Evolutionary conservation across 2,329 filamentous ascomycete species (phyloP), one percentile per base, ranked within the genome.

Genomic region (Shiraia bambusicola): DNA sequence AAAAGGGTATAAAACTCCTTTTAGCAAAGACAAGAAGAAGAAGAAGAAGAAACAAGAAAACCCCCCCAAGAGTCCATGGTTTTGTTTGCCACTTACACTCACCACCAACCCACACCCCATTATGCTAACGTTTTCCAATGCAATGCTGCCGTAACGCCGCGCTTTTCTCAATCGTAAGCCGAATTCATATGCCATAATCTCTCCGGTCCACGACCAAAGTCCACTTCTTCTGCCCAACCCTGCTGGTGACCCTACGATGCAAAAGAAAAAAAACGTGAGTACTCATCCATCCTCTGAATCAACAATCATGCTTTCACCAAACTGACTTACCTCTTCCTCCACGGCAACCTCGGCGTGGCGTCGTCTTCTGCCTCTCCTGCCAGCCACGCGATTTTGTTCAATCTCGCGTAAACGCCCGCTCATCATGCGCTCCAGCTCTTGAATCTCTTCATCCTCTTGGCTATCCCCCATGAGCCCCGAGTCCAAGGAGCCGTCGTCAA

Each of bases 341-440:
- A 71, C 58, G 67, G 75, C 19, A 67, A 75, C 63, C 72, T 65
- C 80, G 2, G 54, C 54, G 25, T 54, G 47, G 73, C 45, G 71
- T 70, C 51, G 72, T 58, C 31, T 72, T 68, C 58, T 77, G 47
- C 80, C 79, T 37, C 70, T 69, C 40, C 76, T 72, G 5, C 73
- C 69, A 54, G 84, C 82, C 41, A 83, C 82, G 67, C 12, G 66
- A 64, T 54, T 76, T 27, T 61, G 61, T 34, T 66, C 35, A 65
- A 72, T 56, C 69, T 78, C 26, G 69, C 58, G 77, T 55, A 82
- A 78, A 33, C 70, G 70, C 40, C 73, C 64, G 12, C 71, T 70
- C 29, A 85, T 64, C 28, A 75, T 72, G 3, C 71, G 66, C 56
- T 86, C 82, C 43, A 84, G 78, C 22, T 77, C 74, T 0, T 69